Conservation (phyloP, 805 yeast species). For the Starmerella potacharoeniae region DNA sequence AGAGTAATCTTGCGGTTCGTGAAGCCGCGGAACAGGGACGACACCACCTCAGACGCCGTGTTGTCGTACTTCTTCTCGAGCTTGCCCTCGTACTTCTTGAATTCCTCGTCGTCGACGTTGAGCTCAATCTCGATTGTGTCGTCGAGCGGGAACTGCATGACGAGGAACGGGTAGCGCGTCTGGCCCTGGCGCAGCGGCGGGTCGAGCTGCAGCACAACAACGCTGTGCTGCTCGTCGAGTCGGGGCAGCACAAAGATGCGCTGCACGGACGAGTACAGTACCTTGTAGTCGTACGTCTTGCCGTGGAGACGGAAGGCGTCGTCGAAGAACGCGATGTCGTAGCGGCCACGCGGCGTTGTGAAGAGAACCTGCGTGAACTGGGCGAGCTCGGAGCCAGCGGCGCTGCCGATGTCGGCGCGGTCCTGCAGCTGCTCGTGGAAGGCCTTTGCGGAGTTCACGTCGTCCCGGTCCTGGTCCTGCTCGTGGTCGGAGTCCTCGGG, state of each 20-base stretch:
- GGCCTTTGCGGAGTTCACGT: slow-evolving; percentile 62
- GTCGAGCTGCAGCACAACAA: slow-evolving; percentile 79
- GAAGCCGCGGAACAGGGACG: slow-evolving; percentile 80
- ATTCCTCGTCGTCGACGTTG: slow-evolving; percentile 74
- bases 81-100: slow-evolving; percentile 57
- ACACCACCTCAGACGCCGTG: slow-evolving; percentile 73
- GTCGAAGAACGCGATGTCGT: slow-evolving; percentile 88
- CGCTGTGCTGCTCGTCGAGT: slow-evolving; percentile 84
- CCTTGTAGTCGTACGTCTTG: slow-evolving; percentile 92
- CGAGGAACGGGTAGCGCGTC: slow-evolving; percentile 86
- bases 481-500: slow-evolving; percentile 32
- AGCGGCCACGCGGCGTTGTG: slow-evolving; percentile 97
- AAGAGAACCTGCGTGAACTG: slow-evolving; percentile 83
- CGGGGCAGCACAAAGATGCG: slow-evolving; percentile 86
- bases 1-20: slow-evolving; percentile 74
- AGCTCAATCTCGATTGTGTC: slow-evolving; percentile 87
- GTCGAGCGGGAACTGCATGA: slow-evolving; percentile 76
- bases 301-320: slow-evolving; percentile 84
- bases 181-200: slow-evolving; percentile 98
- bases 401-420: slow-evolving; percentile 87
- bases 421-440: slow-evolving; percentile 88
- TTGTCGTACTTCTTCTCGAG: slow-evolving; percentile 67
- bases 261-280: slow-evolving; percentile 81
- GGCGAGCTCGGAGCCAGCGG: slow-evolving; percentile 87
- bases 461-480: slow-evolving; percentile 31